These are phyloP conservation scores for Penicillium fimorum DNA, from an alignment of 495 filamentous ascomycete species.

Conservation along the genomic window DNA sequence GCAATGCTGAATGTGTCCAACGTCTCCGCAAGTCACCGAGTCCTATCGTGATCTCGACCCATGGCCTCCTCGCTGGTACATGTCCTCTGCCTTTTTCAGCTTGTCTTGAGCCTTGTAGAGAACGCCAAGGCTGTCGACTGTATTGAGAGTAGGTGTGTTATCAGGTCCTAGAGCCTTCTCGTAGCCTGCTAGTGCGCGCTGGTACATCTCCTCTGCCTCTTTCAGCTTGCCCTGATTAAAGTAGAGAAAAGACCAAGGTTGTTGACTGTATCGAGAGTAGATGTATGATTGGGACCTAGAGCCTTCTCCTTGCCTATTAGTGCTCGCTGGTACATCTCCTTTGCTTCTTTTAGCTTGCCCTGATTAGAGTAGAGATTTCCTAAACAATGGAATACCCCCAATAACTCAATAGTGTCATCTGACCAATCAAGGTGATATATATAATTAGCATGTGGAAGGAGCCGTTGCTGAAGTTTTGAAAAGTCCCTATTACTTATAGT, in stretches of 20 bases:
- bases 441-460: background rate
- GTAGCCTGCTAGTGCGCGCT: constrained; percentile 25
- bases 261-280: constrained; percentile 35
- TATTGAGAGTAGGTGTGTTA: constrained; percentile 9
- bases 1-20: too few relatives aligned
- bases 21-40: too few relatives aligned
- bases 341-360: constrained; percentile 35
- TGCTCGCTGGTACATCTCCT: constrained; percentile 34
- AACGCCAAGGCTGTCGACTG: constrained; percentile 35
- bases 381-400: constrained; percentile 13
- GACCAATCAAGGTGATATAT: constrained; percentile 11
- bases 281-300: constrained; percentile 27
- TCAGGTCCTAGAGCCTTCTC: constrained; percentile 34
- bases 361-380: constrained; percentile 30
- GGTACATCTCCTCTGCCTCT: constrained; percentile 34
- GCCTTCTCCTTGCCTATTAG: constrained; percentile 35
- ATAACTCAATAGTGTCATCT: constrained; percentile 10
- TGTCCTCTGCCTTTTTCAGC: constrained; percentile 37
- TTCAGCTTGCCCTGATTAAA: constrained; percentile 28
- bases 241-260: constrained; percentile 32
- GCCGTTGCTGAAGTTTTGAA: too few relatives aligned
- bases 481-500: too few relatives aligned
- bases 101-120: constrained; percentile 38
- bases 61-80: constrained; percentile 36
- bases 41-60: too few relatives aligned